Evolutionary conservation across 2,329 filamentous ascomycete species (phyloP), one percentile per base, ranked within the genome.

Genomic region (Ceratocystis huliohia): DNA sequence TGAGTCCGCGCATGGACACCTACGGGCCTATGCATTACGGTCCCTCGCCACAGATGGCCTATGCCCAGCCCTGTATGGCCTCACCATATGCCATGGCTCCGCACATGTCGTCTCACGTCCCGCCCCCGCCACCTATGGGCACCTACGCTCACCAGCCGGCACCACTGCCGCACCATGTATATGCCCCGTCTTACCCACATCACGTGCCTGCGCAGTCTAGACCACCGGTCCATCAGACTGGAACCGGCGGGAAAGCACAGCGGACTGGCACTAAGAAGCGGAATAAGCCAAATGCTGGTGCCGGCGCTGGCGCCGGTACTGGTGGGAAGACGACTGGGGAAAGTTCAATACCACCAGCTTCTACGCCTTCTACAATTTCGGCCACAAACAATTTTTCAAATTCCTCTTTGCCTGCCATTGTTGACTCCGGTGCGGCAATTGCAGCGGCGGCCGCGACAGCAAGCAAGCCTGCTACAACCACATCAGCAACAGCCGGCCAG

Each of bases 41-140:
- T 70, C 80, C 78, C 69, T 78, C 78, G 61, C 74, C 77, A 8
- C 75, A 75, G 65, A 50, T 65, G 30, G 28, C 30, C 8, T 41
- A 64, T 7, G 75, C 77, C 33, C 78, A 78, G n/a, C 75, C 78
- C 1, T 82, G 81, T 64, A 57, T 57, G 28, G 77, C 76, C 10
- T 75, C 76, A 22, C 77, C 79, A 8, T 84, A 83, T 68, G 76
- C 77, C 57, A 85, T 85, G 82, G 78, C 76, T 64, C 78, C 48
- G 25, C 22, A 41, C 17, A 46, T 45, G n/a, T 41, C 57, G 15
- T 50, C 53, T 15, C 64, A 57, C 3, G 48, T 22, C 13, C 48
- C 20, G 8, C 8, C 22, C 3, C 8, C 70, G 78, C 79, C 28
- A 84, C 82, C 1, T 83, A 79, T 72, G 81, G 75, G 68, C 83